phyloP scores from a whole-genome alignment of 2,329 filamentous ascomycete species.

The Penicillium sp. region DNA sequence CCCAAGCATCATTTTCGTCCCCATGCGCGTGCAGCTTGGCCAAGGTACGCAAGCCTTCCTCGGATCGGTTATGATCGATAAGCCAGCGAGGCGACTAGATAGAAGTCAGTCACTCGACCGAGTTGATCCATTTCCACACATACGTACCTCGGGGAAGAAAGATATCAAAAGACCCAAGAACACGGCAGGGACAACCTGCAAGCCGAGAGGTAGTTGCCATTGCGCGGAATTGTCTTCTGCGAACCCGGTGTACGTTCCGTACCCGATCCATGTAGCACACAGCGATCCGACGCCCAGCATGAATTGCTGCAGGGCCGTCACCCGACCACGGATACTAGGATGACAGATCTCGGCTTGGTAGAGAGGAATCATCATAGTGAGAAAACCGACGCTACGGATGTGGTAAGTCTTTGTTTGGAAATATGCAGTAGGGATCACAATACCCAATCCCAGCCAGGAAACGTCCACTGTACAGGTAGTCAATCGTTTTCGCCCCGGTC shows the following conservation, averaged over 20 bases:
- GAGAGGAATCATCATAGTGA: constrained; percentile 66
- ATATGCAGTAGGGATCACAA: constrained; percentile 19
- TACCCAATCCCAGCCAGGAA: constrained; percentile 59
- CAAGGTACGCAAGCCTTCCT: constrained; percentile 65
- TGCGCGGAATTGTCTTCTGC: constrained; percentile 49
- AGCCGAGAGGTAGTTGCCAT: constrained; percentile 65
- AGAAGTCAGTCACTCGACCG: neutral
- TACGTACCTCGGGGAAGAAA: constrained; percentile 63
- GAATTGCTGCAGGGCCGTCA: constrained; percentile 76
- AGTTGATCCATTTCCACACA: too few species aligned
- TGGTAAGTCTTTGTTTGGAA: constrained; percentile 39
- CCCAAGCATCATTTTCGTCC: constrained; percentile 65
- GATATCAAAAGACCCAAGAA: constrained; percentile 65
- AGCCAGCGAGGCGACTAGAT: constrained; percentile 64
- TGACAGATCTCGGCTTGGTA: constrained; percentile 80
- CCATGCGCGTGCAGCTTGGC: constrained; percentile 70
- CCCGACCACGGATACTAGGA: constrained; percentile 70
- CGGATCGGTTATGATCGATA: constrained; percentile 66
- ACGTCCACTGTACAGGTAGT: constrained; percentile 68
- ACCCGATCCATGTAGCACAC: constrained; percentile 70
- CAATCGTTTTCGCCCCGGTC: constrained; percentile 61
- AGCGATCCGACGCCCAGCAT: constrained; percentile 77
- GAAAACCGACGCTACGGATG: constrained; percentile 53
- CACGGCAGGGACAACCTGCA: constrained; percentile 68
- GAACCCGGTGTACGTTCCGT: constrained; percentile 59